Base-by-base conservation (phyloP, 176 grass and related monocot species). In the Avena insularis region DNA sequence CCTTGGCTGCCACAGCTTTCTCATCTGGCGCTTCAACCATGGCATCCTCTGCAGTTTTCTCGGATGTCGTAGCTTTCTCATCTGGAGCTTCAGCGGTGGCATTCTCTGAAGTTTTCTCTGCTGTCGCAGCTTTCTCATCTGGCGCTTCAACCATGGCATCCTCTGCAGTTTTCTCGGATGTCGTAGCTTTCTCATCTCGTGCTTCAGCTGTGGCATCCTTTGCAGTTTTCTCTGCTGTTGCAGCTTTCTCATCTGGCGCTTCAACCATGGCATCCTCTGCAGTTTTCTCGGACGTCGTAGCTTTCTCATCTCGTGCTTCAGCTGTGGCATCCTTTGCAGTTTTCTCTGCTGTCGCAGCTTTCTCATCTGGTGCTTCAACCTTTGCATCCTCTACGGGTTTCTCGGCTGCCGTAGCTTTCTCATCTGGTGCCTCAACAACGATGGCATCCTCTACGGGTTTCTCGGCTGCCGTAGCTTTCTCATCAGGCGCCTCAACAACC, bases 151-250 rank as follows among this genome's bases (percentile, higher is more conserved):
- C 49, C 1, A 25, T 15, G 48, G 51, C n/a, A 77, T 5, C 77
- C 29, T 77, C 77, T 15, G 33, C 43, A 62, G 12, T 13, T 77
- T 45, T 80, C 77, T 87, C 78, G 15, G 68, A 6, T 73, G 9
- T 29, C 12, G 64, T 67, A 10, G 40, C 45, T 49, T 8, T 45
- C 43, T 45, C 43, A 8, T 45, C 43, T 31, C 29, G 29, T 31
- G 61, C 25, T 64, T 70, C 51, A 51, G 43, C 49, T 1, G 36
- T 15, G 35, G 51, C n/a, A 77, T 5, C 70, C 29, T 77, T 60
- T 15, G 33, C 40, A 62, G 12, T 19, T 70, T 23, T 75, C 77
- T 87, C 15, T 0, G 6, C 40, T 12, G 31, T 9, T 1, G 43
- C 21, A 31, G 80, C 11, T 65, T 83, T 43, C 38, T 45, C 82